phyloP scores from a whole-genome alignment of 768 basidiomycete species.

The Leccinum fibrillosum region DNA sequence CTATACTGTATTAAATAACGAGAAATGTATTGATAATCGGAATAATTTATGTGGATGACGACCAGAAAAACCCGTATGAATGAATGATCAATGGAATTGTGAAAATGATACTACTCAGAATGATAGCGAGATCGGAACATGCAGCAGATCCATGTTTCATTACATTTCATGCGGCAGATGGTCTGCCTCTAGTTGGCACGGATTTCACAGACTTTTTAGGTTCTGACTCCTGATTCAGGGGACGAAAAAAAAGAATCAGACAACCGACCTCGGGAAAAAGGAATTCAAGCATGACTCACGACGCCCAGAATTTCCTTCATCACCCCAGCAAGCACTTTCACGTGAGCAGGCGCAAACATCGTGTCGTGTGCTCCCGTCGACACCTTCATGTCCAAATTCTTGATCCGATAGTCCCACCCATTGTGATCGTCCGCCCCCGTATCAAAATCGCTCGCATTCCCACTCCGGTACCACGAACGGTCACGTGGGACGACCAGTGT shows the following conservation, averaged over 20 bases:
- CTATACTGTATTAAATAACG: too few relatives aligned
- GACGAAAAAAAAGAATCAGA: neutral
- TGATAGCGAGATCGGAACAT: too few relatives aligned
- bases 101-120: too few relatives aligned
- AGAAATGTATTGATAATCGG: too few relatives aligned
- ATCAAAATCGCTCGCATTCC: conserved; percentile 27
- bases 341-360: conserved; percentile 32
- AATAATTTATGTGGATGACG: too few relatives aligned
- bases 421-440: conserved; percentile 31
- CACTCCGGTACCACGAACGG: conserved; percentile 32
- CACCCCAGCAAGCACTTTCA: conserved; percentile 27
- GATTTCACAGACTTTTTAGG: too few relatives aligned
- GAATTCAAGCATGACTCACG: neutral
- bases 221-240: too few relatives aligned
- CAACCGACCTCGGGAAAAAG: neutral
- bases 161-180: too few relatives aligned
- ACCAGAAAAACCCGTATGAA: too few relatives aligned
- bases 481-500: conserved; percentile 30
- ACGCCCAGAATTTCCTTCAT: conserved; percentile 17
- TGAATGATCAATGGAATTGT: too few relatives aligned
- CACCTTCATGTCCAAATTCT: conserved; percentile 26
- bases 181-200: too few relatives aligned
- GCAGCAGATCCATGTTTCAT: too few relatives aligned
- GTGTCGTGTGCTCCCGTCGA: conserved; percentile 29
- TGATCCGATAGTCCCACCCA: conserved; percentile 28